Evolutionary conservation across 2,329 filamentous ascomycete genomes (phyloP), one percentile per base, ranked within the genome.

Genomic region (Bipolaris zeicola): DNA sequence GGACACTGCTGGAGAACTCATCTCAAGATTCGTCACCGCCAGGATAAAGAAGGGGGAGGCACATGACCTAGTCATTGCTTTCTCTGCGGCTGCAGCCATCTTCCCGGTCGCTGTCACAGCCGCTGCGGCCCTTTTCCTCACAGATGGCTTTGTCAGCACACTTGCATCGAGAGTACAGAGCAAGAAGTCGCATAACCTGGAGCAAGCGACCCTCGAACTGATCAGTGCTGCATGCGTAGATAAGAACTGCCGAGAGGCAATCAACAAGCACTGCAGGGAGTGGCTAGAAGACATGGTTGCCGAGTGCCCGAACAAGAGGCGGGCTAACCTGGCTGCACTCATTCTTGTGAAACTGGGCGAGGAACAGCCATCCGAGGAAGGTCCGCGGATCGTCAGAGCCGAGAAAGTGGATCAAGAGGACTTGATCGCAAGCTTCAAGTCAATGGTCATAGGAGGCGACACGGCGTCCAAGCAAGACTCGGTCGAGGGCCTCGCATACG

Each of bases 211-310:
- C 45, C 78, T 99, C 64, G 91, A 97, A 70, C 87, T 99, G 78
- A 83, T 99, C 55, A 96, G 93, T 76, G 92, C 91, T 11, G 93
- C 94, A 6, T 97, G 92, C 76, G 90, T 96, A 76, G 90, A 96
- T 71, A 83, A 87, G 44, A 80, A 85, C 6, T 98, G 93, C 69
- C 87, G 95, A 20, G 90, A 93, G 63, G 89, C 90, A 7, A 90
- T 98, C 58, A 85, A 87, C 64, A 92, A 92, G 74, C 88, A 96
- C 71, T 96, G 94, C 75, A 82, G 85, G 31, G 87, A 91, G 53
- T 98, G 94, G 92, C 82, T 99, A 34, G 89, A 93, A 70, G 89
- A 94, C 66, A 85, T 96, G 50, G 85, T 96, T 51, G 88, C 88
- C 63, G 88, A 91, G 69, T 87, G 89, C 57, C 85, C 85, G 31